Base-by-base conservation (phyloP, 306 rosid genomes). In the Glycyrrhiza uralensis region DNA sequence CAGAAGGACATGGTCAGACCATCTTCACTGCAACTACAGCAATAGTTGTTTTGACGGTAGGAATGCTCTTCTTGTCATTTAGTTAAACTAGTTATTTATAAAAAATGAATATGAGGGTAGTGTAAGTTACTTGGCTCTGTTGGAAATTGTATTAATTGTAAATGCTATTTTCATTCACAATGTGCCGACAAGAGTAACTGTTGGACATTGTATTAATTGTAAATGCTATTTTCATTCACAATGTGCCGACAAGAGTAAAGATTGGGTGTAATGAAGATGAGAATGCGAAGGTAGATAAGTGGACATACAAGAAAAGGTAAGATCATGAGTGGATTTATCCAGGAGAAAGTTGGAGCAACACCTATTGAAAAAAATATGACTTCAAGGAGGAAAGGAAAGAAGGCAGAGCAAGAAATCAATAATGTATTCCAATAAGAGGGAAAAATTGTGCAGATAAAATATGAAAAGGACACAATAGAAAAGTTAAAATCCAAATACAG, bases 1-100 rank as follows among this genome's bases (percentile, higher is more conserved):
- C 97, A 56, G 96, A 94, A 51, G 99, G 99, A 75, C 99, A 94
- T 39, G 99, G 99, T 22, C 99, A 94, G 89, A 94, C 97, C 26
- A 89, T 94, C 73, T 89, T 94, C 84, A 89, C 99, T 13, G 99
- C 99, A 71, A 94, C 99, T 71, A 94, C 99, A 46, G 97, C 99
- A 24, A 94, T 94, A 76, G 92, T 94, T 80, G 97, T 94, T 79
- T 76, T 94, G 84, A 91, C 99, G 87, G 99, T 91, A 86, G 70
- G 84, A 84, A 44, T 62, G 41, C 72, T 65, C 51, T 42, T 56
- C 4, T 51, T 50, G 14, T 71, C 32, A 49, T 59, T 77, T 64
- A 22, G 6, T 79, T 73, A 28, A 45, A n/a, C 59, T 49, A 71
- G 54, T 66, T 51, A 70, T 64, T 47, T 69, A 50, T 13, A 12